phyloP scores from a whole-genome alignment of 2,329 filamentous ascomycete genomes.

The Xylaria sp. region DNA sequence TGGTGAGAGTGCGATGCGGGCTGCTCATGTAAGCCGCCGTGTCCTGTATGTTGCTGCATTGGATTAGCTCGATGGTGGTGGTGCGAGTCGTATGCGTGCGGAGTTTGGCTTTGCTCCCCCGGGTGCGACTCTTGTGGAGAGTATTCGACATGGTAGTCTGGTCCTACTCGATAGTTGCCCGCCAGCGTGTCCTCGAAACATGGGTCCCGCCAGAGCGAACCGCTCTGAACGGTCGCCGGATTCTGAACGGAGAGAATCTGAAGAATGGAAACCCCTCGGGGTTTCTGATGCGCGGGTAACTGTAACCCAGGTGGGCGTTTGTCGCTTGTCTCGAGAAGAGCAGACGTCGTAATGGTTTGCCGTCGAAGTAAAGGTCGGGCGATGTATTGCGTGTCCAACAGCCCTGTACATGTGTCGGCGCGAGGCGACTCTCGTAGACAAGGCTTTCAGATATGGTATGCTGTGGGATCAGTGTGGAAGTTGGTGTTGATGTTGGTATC shows the following conservation, averaged over 20 bases:
- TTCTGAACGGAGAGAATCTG: slow-evolving; percentile 71
- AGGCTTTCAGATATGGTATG: slow-evolving; percentile 37
- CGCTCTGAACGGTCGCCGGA: slow-evolving; percentile 78
- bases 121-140: slow-evolving; percentile 74
- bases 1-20: slow-evolving; percentile 53
- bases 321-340: slow-evolving; percentile 49
- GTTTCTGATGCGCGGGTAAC: slow-evolving; percentile 57
- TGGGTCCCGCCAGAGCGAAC: slow-evolving; percentile 81
- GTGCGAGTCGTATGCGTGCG: slow-evolving; percentile 69
- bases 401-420: slow-evolving; percentile 54
- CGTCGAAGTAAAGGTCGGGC: slow-evolving; percentile 44
- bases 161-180: slow-evolving; percentile 76
- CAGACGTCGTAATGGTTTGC: slow-evolving; percentile 48
- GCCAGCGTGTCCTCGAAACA: slow-evolving; percentile 78
- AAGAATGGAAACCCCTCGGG: slow-evolving; percentile 64
- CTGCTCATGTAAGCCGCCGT: slow-evolving; percentile 61
- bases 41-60: slow-evolving; percentile 62
- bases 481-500: slow-evolving; percentile 35
- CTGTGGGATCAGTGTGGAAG: slow-evolving; percentile 13
- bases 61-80: slow-evolving; percentile 61
- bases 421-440: slow-evolving; percentile 42
- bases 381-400: slow-evolving; percentile 48
- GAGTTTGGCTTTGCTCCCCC: slow-evolving; percentile 71
- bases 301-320: slow-evolving; percentile 47
- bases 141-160: slow-evolving; percentile 80